These are phyloP conservation scores for Urtica urens DNA, from an alignment of 306 rosid genomes.

Conservation along the genomic window DNA sequence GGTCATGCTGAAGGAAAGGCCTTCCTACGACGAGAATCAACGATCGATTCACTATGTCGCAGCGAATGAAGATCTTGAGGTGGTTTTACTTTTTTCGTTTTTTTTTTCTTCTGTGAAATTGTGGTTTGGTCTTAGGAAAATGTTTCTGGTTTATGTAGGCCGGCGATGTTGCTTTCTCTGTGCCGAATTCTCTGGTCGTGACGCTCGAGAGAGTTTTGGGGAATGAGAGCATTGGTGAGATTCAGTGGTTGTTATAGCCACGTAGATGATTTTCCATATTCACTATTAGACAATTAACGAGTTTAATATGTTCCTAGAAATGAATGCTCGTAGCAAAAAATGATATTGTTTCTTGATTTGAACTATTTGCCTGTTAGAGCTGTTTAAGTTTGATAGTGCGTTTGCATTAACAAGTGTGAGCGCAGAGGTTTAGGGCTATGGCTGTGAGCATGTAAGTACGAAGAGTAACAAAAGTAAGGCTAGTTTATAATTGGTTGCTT, in stretches of 20 bases:
- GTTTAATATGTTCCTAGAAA: not conserved
- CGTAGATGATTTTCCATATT: not conserved
- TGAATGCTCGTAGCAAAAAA: not conserved
- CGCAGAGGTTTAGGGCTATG: no score
- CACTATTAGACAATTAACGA: not conserved
- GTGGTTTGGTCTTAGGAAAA: not conserved
- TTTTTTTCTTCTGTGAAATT: not conserved
- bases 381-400: not conserved
- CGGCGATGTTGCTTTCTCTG: slow-evolving; percentile 85
- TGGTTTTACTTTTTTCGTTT: slow-evolving; percentile 2
- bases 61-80: slow-evolving; percentile 86
- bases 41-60: slow-evolving; percentile 80
- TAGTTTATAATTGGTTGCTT: no score
- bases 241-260: slow-evolving; percentile 17
- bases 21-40: slow-evolving; percentile 41
- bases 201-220: slow-evolving; percentile 92
- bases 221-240: slow-evolving; percentile 83
- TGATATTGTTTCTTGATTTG: not conserved
- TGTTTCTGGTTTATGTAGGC: slow-evolving; percentile 38
- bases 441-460: no score
- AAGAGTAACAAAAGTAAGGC: no score
- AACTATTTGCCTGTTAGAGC: not conserved
- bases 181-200: slow-evolving; percentile 77
- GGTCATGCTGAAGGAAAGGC: slow-evolving; percentile 59
- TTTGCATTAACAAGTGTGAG: no score